Evolutionary conservation across 2,329 filamentous ascomycete genomes (phyloP).

Genomic region (Alternaria atra): DNA sequence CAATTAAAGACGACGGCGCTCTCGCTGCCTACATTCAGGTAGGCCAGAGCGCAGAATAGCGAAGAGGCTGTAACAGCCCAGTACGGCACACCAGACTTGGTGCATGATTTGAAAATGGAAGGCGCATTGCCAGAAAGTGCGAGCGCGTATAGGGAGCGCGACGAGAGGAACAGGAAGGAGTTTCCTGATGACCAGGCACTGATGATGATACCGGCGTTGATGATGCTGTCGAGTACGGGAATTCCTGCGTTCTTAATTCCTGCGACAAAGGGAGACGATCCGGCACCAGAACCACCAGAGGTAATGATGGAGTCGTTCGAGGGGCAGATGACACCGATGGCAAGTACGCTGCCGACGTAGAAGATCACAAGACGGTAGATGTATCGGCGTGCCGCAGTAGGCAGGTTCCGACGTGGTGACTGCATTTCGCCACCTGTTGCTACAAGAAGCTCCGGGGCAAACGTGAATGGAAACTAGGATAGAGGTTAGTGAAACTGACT

Average conservation of each 20-base stretch:
- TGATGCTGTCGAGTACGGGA: constrained; percentile 68
- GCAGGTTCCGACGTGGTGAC: constrained; percentile 66
- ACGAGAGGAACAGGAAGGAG: constrained; percentile 63
- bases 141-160: constrained; percentile 62
- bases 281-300: constrained; percentile 62
- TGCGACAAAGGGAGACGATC: constrained; percentile 61
- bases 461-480: constrained; percentile 11
- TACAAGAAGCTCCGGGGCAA: constrained; percentile 45
- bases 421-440: constrained; percentile 68
- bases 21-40: constrained; percentile 58
- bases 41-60: constrained; percentile 58
- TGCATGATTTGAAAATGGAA: constrained; percentile 66
- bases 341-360: constrained; percentile 66
- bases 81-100: constrained; percentile 66
- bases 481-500: background rate
- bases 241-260: constrained; percentile 62
- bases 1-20: constrained; percentile 66
- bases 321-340: constrained; percentile 69
- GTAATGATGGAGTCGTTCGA: constrained; percentile 62
- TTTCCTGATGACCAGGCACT: constrained; percentile 69
- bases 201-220: constrained; percentile 74
- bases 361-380: constrained; percentile 71
- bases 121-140: constrained; percentile 73
- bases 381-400: constrained; percentile 66
- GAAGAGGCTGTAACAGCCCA: constrained; percentile 56